Evolutionary conservation across 495 filamentous ascomycete species (phyloP).

Genomic region (Cercophora newfieldiana): DNA sequence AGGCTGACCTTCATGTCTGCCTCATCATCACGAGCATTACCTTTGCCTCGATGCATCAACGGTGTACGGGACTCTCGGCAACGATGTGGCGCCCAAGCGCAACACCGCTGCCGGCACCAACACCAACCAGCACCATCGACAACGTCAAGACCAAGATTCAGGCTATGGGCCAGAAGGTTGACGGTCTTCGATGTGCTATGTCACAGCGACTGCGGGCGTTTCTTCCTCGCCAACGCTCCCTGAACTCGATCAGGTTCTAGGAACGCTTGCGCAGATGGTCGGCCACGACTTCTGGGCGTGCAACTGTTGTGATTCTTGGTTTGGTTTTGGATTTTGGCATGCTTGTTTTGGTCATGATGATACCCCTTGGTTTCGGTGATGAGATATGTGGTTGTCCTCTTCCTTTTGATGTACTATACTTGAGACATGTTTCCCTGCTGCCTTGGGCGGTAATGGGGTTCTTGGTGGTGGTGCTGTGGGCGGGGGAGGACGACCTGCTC

Average conservation of each 20-base stretch:
- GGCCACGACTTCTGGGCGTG: background rate
- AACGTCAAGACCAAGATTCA: conserved; percentile 32
- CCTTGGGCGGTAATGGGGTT: background rate
- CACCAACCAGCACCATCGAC: conserved; percentile 21
- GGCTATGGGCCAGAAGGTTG: conserved; percentile 1
- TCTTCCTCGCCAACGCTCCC: conserved; percentile 10
- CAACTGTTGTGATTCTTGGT: conserved; percentile 9
- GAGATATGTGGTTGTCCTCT: conserved; percentile 34
- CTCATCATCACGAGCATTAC: conserved; percentile 25
- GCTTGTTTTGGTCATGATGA: conserved; percentile 28
- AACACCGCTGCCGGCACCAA: conserved; percentile 9
- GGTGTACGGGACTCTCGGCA: background rate
- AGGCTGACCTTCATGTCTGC: conserved; percentile 10
- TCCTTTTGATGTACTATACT: conserved; percentile 24
- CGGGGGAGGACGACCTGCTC: conserved; percentile 21
- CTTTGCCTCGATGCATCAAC: conserved; percentile 19
- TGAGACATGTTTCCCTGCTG: conserved; percentile 12
- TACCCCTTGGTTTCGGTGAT: conserved; percentile 29
- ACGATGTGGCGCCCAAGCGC: conserved; percentile 3
- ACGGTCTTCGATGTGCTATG: conserved; percentile 10
- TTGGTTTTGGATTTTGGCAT: conserved; percentile 14
- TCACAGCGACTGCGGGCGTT: conserved; percentile 10
- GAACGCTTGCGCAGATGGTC: background rate
- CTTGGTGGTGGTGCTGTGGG: conserved; percentile 19
- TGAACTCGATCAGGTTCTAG: conserved; percentile 11